A percentile compares a stretch with the other conserved stretches of the same genome.
phyloP scores from a whole-genome alignment of 73 alveolate species.

The Strombidium stylifer region DNA sequence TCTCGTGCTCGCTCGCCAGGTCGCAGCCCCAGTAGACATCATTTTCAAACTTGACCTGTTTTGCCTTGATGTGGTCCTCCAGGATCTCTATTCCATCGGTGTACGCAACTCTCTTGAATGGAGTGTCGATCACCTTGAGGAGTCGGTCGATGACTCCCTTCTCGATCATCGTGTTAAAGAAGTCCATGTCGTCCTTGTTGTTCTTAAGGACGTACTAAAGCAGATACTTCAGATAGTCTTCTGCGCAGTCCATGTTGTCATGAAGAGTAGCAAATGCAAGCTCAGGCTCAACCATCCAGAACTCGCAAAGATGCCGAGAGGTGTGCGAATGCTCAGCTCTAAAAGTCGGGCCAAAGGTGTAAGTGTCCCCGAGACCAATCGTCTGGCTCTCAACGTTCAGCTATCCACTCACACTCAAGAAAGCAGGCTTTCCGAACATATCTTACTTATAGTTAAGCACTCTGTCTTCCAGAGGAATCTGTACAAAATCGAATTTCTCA shows the following conservation, averaged over 20 bases:
- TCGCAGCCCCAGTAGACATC: conserved; percentile 93
- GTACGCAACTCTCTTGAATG: conserved; percentile 90
- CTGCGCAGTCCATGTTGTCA: conserved; percentile 98
- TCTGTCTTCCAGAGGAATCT: conserved; percentile 66
- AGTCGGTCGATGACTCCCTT: conserved; percentile 80
- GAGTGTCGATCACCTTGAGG: conserved; percentile 75
- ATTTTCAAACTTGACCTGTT: conserved; percentile 72
- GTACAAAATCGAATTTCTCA: too few species aligned
- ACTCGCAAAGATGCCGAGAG: conserved; percentile 95
- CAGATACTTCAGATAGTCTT: conserved; percentile 96
- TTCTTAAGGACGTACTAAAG: conserved; percentile 89
- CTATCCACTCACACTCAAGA: conserved; percentile 98
- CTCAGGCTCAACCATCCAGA: conserved; percentile 99
- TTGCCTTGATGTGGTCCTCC: conserved; percentile 55
- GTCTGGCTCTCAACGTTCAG: conserved; percentile 92
- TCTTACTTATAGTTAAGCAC: conserved; percentile 93
- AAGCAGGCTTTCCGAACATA: conserved; percentile 95
- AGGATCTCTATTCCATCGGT: conserved; percentile 89
- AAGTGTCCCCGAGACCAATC: conserved; percentile 91
- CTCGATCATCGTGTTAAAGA: conserved; percentile 81
- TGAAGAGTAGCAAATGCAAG: conserved; percentile 89
- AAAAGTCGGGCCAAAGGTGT: conserved; percentile 99
- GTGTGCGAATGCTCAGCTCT: conserved; percentile 99
- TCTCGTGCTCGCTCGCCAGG: conserved; percentile 95
- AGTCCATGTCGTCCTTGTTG: conserved; percentile 92